Evolutionary conservation across 2,329 filamentous ascomycete genomes (phyloP).

Genomic region (Aspergillus transmontanensis): DNA sequence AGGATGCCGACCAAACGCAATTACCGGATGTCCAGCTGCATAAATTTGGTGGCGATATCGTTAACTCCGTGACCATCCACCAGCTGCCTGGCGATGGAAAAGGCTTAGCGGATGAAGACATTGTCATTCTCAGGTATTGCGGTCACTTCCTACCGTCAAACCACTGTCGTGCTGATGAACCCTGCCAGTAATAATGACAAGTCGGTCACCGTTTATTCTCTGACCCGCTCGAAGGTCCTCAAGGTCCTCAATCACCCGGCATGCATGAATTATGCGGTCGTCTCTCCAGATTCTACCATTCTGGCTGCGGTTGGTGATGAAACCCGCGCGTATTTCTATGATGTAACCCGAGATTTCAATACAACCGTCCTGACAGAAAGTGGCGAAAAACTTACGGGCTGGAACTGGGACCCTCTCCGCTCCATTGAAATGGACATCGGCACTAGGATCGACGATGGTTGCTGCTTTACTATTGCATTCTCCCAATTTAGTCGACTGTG

Average conservation of each 20-base stretch:
- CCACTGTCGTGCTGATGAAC: constrained; percentile 55
- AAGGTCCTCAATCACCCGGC: constrained; percentile 75
- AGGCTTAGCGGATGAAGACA: constrained; percentile 54
- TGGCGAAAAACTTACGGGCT: constrained; percentile 40
- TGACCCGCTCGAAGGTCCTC: constrained; percentile 68
- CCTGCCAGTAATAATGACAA: constrained; percentile 85
- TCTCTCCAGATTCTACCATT: constrained; percentile 83
- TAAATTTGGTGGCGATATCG: constrained; percentile 64
- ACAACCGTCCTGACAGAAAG: constrained; percentile 29
- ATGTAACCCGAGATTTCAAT: constrained; percentile 36
- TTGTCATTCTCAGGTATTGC: constrained; percentile 54
- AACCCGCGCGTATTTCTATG: constrained; percentile 83
- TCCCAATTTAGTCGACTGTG: constrained; percentile 52
- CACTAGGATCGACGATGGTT: constrained; percentile 42
- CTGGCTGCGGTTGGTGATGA: constrained; percentile 86
- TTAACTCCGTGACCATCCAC: constrained; percentile 69
- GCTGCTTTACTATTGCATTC: constrained; percentile 53
- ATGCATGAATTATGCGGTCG: constrained; percentile 89
- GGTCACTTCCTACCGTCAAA: constrained; percentile 47
- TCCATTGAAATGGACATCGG: constrained; percentile 45
- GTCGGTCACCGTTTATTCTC: constrained; percentile 79
- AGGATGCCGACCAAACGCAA: constrained; percentile 22
- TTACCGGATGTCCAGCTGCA: constrained; percentile 56
- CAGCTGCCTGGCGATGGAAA: constrained; percentile 50
- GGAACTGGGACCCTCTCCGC: constrained; percentile 45